These are phyloP conservation scores for Trametes meyenii DNA, from an alignment of 768 basidiomycete genomes.

Conservation along the genomic window DNA sequence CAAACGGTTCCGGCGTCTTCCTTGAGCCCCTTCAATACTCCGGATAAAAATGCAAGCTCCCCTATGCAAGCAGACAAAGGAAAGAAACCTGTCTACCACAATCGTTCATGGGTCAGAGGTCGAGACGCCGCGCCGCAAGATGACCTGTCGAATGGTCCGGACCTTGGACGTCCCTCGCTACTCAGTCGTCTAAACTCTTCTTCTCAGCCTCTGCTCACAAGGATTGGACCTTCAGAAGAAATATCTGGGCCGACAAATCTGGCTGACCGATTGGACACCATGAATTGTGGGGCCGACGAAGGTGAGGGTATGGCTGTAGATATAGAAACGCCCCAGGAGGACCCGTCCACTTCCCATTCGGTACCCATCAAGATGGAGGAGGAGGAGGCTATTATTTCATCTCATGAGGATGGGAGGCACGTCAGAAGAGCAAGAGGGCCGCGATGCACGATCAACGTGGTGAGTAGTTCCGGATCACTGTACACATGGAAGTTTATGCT, in stretches of 20 bases:
- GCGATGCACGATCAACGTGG: slow-evolving; percentile 19
- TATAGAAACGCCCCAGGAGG: slow-evolving; percentile 8
- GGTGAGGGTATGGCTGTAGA: slow-evolving; percentile 7
- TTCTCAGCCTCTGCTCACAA: slow-evolving; percentile 7
- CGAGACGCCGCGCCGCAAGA: slow-evolving; percentile 6
- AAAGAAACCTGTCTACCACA: slow-evolving; percentile 9
- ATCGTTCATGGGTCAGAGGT: slow-evolving; percentile 7
- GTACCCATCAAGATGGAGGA: slow-evolving; percentile 12
- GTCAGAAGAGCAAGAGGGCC: slow-evolving; percentile 1
- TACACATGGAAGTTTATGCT: background rate
- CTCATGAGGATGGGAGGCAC: background rate
- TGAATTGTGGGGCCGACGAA: background rate
- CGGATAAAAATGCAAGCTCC: slow-evolving; percentile 1
- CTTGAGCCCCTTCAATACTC: background rate
- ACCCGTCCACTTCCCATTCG: background rate
- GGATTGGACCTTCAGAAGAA: slow-evolving; percentile 1
- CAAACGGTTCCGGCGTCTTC: slow-evolving; percentile 1
- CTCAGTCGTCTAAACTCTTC: slow-evolving; percentile 3
- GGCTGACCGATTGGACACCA: background rate
- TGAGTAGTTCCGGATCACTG: background rate
- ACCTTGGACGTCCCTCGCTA: slow-evolving; percentile 5
- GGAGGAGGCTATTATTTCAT: background rate
- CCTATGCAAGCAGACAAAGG: slow-evolving; percentile 7
- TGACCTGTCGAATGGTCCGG: slow-evolving; percentile 4
- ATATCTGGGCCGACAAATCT: background rate